Percentiles rank a stretch among this genome's conserved stretches.
Conservation (phyloP, 2,329 filamentous ascomycete species). For the Cytospora schulzeri region DNA sequence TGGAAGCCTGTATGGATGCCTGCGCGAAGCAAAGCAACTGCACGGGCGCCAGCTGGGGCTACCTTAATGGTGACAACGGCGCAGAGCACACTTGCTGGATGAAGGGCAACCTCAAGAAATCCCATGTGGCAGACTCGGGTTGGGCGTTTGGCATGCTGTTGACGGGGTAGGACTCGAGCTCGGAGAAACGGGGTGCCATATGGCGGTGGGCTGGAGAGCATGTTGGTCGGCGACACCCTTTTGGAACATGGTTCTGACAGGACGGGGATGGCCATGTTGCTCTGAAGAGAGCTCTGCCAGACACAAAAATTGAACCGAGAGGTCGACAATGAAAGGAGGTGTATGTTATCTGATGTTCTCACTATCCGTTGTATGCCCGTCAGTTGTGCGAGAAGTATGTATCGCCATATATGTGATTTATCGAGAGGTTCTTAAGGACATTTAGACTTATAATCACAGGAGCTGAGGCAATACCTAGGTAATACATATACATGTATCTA, state of each 20-base stretch:
- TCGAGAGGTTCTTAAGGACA: no score
- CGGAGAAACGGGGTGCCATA: background rate
- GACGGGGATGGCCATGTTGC: background rate
- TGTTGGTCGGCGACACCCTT: background rate
- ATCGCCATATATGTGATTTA: no score
- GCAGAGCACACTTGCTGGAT: slow-evolving; percentile 47
- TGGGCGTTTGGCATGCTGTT: slow-evolving; percentile 56
- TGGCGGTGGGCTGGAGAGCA: background rate
- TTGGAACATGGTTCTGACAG: background rate
- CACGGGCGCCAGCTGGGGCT: slow-evolving; percentile 49
- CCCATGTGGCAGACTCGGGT: slow-evolving; percentile 37
- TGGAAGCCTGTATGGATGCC: slow-evolving; percentile 48
- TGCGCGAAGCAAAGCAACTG: slow-evolving; percentile 45
- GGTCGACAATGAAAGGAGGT: background rate
- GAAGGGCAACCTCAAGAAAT: slow-evolving; percentile 41
- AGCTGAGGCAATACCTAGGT: no score
- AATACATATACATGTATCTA: no score
- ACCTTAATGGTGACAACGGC: slow-evolving; percentile 43
- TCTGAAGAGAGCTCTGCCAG: background rate
- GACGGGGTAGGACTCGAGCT: slow-evolving; percentile 36
- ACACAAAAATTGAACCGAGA: background rate
- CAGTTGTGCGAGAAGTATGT: no score
- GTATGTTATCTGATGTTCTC: background rate
- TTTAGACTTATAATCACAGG: no score
- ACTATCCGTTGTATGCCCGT: no score